A percentile compares a stretch with the other conserved stretches of the same genome.
Evolutionary conservation across 73 alveolate genomes (phyloP).

Genomic region (Uronychia setigera): DNA sequence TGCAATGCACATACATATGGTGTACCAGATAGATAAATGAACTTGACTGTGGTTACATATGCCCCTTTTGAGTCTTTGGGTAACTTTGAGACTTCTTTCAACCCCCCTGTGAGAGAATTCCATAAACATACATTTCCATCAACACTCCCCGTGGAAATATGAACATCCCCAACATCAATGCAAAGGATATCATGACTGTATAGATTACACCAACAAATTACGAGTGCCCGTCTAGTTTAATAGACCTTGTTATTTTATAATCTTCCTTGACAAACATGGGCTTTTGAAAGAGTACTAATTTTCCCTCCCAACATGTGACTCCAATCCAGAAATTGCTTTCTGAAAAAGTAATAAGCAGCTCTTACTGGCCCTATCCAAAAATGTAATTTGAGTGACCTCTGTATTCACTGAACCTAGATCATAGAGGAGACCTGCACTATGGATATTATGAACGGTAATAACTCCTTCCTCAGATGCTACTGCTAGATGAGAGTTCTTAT

Average conservation of each 20-base stretch:
- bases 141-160: constrained; percentile 52
- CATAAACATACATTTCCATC: constrained; percentile 47
- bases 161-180: constrained; percentile 33
- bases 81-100: constrained; percentile 7
- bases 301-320: constrained; percentile 60
- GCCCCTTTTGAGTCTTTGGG: constrained; percentile 40
- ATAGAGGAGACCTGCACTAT: constrained; percentile 47
- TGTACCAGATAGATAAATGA: constrained; percentile 18
- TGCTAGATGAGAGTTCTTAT: constrained; percentile 33
- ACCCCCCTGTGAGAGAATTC: constrained; percentile 48
- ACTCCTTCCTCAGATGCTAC: constrained; percentile 54
- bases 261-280: constrained; percentile 36
- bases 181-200: constrained; percentile 31
- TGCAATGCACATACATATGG: constrained; percentile 21
- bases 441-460: constrained; percentile 51
- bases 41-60: constrained; percentile 19
- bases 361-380: constrained; percentile 16
- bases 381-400: constrained; percentile 34
- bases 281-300: constrained; percentile 28
- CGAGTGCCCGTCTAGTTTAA: constrained; percentile 8
- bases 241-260: background rate
- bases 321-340: constrained; percentile 54
- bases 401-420: constrained; percentile 13
- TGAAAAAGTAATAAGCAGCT: background rate
- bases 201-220: background rate